Evolutionary conservation across 176 grass and related monocot species (phyloP).

Genomic region (Phyllostachys edulis): DNA sequence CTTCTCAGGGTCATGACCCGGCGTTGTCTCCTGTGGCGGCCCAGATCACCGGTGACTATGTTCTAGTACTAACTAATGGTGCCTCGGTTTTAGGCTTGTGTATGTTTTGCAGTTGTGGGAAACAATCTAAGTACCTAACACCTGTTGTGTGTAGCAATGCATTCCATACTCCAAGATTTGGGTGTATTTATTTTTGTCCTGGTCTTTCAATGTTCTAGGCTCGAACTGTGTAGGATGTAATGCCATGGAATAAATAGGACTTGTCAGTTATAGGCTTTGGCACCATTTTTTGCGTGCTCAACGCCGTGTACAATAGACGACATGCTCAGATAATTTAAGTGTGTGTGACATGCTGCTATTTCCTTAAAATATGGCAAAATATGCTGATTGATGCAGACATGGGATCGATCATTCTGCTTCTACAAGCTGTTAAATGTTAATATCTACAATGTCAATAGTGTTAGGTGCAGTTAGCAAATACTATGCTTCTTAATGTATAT

Average conservation of each 20-base stretch:
- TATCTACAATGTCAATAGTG: constrained; percentile 3
- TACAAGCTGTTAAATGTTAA: too few species aligned
- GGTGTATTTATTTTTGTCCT: background rate
- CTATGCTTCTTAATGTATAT: background rate
- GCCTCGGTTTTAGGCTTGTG: too few species aligned
- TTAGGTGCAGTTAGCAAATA: background rate
- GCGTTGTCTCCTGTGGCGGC: too few species aligned
- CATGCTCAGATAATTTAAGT: background rate
- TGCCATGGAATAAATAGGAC: background rate
- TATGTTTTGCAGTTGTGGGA: too few species aligned
- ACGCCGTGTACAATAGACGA: background rate
- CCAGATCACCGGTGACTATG: too few species aligned
- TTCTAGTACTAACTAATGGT: too few species aligned
- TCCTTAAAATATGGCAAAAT: background rate
- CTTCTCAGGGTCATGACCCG: too few species aligned
- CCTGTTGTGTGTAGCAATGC: background rate
- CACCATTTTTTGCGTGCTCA: constrained; percentile 6
- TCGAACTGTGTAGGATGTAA: background rate
- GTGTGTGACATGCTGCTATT: background rate
- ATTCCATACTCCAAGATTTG: constrained; percentile 18
- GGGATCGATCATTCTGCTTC: too few species aligned
- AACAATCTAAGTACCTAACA: background rate
- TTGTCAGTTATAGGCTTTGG: background rate
- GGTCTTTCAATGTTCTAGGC: background rate
- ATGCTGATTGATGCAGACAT: background rate